These are phyloP conservation scores for Sporothrix humicola DNA, from an alignment of 2,329 filamentous ascomycete species.

Conservation along the genomic window DNA sequence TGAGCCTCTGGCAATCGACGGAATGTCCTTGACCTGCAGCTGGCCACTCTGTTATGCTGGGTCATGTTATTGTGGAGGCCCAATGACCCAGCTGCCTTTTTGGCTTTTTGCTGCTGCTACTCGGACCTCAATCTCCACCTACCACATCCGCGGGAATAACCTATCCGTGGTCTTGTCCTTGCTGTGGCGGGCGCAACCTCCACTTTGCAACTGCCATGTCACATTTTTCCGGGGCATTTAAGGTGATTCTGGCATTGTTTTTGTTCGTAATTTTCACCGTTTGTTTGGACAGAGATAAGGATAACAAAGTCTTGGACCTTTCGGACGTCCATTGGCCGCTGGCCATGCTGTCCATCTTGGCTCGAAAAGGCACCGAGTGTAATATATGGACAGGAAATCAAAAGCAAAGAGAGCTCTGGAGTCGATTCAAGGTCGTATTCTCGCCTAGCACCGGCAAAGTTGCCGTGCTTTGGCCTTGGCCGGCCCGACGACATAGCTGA, in stretches of 20 bases:
- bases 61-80: no score
- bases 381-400: background rate
- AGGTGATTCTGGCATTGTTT: background rate
- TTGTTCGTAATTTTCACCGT: background rate
- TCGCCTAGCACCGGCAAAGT: conserved; percentile 8
- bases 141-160: conserved; percentile 25
- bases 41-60: no score
- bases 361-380: background rate
- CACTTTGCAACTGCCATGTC: background rate
- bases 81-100: background rate
- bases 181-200: background rate
- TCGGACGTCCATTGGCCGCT: conserved; percentile 2
- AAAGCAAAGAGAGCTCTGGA: background rate
- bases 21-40: conserved; percentile 15
- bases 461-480: conserved; percentile 17
- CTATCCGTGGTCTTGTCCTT: conserved; percentile 23
- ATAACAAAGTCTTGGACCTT: background rate
- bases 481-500: conserved; percentile 10
- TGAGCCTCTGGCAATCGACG: background rate
- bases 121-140: background rate
- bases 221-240: background rate
- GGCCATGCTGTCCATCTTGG: background rate
- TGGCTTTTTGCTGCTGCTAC: background rate
- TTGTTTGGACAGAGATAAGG: background rate
- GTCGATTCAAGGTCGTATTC: background rate